Base-by-base conservation (phyloP, 2,329 filamentous ascomycete species). In the Penicillium sp. region DNA sequence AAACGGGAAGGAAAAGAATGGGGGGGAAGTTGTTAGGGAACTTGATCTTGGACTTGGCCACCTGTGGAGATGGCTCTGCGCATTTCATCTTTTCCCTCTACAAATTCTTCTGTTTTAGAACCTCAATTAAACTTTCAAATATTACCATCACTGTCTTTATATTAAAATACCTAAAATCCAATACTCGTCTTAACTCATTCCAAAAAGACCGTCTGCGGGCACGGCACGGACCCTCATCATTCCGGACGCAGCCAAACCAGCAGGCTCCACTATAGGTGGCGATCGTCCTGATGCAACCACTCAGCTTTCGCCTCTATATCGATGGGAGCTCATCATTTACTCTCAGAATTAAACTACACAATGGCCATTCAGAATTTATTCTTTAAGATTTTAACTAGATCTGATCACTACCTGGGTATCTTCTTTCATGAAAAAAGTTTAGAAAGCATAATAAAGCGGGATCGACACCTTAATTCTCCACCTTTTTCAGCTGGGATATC, bases 1-100 rank as follows among this genome's bases (percentile, higher is more conserved):
- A 61, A 56, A 58, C 33, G 49, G 54, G 58, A 53, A 61, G 58
- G 57, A 59, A 58, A 55, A 61, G 56, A 59, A 54, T 53, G 55
- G 57, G 47, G 54, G 58, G 54, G 49, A 61, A 42, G 39, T 42
- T 42, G 39, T 42, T 42, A 55, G 47, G 56, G 53, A 52, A 56
- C 46, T 46, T 53, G 53, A 52, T 55, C 46, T 46, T 53, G 42
- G 54, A 56, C 46, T 46, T 53, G 42, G 39, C 49, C 50, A 45
- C 43, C 29, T 21, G 21, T 43, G 31, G 26, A 33, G 27, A 19
- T 43, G 44, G 22, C 16, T 42, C 21, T 19, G 4, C 39, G 13
- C 21, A 27, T 39, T 44, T 50, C 33, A 13, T 49, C 19, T 24
- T 26, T 24, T 27, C 27, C 26, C 22, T 39, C 31, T 16, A 16